Conservation (phyloP, 805 yeast species). For the Alloascoidea africana region DNA sequence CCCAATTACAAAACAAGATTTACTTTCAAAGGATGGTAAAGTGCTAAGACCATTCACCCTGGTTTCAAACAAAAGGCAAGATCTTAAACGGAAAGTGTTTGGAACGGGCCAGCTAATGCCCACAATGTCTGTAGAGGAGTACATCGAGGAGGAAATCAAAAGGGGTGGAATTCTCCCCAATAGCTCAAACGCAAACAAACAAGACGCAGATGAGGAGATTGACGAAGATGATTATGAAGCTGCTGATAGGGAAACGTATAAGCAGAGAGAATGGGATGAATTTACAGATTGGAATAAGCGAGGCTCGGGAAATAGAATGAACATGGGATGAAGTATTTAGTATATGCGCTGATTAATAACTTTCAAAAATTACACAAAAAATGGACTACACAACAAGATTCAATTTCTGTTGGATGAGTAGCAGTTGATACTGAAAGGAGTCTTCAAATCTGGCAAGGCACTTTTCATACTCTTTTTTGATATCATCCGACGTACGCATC, state of each 20-base stretch:
- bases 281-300: conserved; percentile 73
- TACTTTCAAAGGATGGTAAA: conserved; percentile 60
- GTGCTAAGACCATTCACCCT: conserved; percentile 76
- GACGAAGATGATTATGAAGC: conserved; percentile 50
- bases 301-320: conserved; percentile 83
- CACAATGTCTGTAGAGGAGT: conserved; percentile 89
- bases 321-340: conserved; percentile 38
- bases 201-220: conserved; percentile 27
- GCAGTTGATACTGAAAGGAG: too few species aligned
- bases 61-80: conserved; percentile 35
- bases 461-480: conserved; percentile 51
- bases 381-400: too few species aligned
- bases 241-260: conserved; percentile 53
- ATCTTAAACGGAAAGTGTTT: conserved; percentile 47
- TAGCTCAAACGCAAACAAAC: conserved; percentile 6
- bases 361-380: too few species aligned
- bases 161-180: conserved; percentile 57
- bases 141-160: conserved; percentile 69
- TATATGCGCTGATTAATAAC: too few species aligned
- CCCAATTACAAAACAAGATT: conserved; percentile 15
- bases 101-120: conserved; percentile 92
- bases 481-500: conserved; percentile 34
- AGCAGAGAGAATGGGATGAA: conserved; percentile 84
- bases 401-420: too few species aligned
- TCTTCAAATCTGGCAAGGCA: not conserved